These are phyloP conservation scores for Cicer bijugum DNA, from an alignment of 306 rosid species.

Conservation along the genomic window DNA sequence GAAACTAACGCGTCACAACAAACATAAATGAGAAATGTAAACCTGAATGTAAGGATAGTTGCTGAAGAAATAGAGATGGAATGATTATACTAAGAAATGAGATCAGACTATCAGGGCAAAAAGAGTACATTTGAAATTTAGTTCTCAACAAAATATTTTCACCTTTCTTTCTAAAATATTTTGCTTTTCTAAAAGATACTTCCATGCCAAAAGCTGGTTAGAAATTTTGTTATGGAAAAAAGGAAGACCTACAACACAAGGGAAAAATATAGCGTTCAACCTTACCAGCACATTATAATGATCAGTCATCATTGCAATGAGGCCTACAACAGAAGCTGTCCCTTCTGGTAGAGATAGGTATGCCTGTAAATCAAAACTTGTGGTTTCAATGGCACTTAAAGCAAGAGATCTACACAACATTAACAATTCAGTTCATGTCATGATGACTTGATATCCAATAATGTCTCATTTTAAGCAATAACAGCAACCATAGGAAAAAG, in stretches of 20 bases:
- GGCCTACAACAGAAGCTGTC: slow-evolving; percentile 83
- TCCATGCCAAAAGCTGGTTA: slow-evolving; percentile 8
- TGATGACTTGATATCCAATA: slow-evolving; percentile 25
- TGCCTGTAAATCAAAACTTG: slow-evolving; percentile 61
- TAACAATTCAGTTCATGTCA: slow-evolving; percentile 22
- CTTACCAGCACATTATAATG: slow-evolving; percentile 82
- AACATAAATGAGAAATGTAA: slow-evolving; percentile 32
- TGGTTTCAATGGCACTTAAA: slow-evolving; percentile 32
- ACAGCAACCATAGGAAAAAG: neutral
- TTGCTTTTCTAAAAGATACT: slow-evolving; percentile 1
- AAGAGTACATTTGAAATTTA: slow-evolving; percentile 1
- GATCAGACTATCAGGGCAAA: slow-evolving; percentile 14
- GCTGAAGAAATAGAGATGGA: slow-evolving; percentile 11
- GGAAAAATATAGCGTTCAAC: slow-evolving; percentile 5
- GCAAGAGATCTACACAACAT: slow-evolving; percentile 12
- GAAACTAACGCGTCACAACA: slow-evolving; percentile 25
- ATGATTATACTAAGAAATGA: slow-evolving; percentile 3
- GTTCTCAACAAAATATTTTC: neutral
- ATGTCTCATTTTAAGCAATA: neutral
- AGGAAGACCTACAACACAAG: neutral
- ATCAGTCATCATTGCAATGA: slow-evolving; percentile 53
- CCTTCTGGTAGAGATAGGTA: slow-evolving; percentile 91
- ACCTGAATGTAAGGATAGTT: slow-evolving; percentile 16
- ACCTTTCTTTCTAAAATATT: slow-evolving; percentile 13
- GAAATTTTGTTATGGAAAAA: slow-evolving; percentile 1